A percentile compares a stretch with the other conserved stretches of the same genome.
Conservation (phyloP, 1,139 yeast genomes). For the Yamadazyma diddensiae region DNA sequence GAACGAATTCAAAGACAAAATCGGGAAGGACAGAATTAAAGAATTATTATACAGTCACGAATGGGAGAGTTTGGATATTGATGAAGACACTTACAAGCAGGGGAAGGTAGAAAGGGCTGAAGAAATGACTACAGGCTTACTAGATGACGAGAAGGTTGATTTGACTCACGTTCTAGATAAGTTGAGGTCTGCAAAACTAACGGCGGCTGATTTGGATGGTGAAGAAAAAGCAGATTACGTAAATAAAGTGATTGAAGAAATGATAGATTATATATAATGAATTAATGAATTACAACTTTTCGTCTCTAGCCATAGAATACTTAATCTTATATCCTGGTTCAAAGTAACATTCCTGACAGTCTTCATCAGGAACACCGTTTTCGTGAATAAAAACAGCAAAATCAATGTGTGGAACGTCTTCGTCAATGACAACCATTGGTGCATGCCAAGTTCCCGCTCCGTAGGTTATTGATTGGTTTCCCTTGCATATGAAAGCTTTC, state of each 20-base stretch:
- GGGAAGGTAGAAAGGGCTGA: slow-evolving; percentile 1
- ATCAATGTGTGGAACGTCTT: slow-evolving; percentile 53
- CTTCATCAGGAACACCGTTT: slow-evolving; percentile 74
- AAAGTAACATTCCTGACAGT: slow-evolving; percentile 75
- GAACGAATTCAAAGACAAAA: slow-evolving; percentile 26
- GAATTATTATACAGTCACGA: slow-evolving; percentile 42
- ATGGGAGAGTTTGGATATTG: slow-evolving; percentile 31
- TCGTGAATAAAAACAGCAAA: slow-evolving; percentile 87
- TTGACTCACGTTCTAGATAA: slow-evolving; percentile 27
- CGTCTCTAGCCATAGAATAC: slow-evolving; percentile 18
- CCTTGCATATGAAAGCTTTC: slow-evolving; percentile 71
- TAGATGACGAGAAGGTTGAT: slow-evolving; percentile 16
- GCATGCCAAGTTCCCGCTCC: slow-evolving; percentile 78
- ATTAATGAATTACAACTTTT: slow-evolving; percentile 14
- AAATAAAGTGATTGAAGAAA: slow-evolving; percentile 32
- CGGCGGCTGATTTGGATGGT: slow-evolving; percentile 21
- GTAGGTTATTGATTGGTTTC: slow-evolving; percentile 87
- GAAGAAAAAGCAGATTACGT: slow-evolving; percentile 30
- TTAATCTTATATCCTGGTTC: slow-evolving; percentile 55
- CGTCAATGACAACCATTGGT: slow-evolving; percentile 81
- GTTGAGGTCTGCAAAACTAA: slow-evolving; percentile 29
- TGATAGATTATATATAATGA: slow-evolving; percentile 33
- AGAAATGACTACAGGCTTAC: not conserved
- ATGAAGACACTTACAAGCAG: slow-evolving; percentile 25
- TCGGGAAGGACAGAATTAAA: slow-evolving; percentile 28